These are phyloP conservation scores for Apiotrichum sp. DNA, from an alignment of 1,284 basidiomycete genomes.

Conservation along the genomic window DNA sequence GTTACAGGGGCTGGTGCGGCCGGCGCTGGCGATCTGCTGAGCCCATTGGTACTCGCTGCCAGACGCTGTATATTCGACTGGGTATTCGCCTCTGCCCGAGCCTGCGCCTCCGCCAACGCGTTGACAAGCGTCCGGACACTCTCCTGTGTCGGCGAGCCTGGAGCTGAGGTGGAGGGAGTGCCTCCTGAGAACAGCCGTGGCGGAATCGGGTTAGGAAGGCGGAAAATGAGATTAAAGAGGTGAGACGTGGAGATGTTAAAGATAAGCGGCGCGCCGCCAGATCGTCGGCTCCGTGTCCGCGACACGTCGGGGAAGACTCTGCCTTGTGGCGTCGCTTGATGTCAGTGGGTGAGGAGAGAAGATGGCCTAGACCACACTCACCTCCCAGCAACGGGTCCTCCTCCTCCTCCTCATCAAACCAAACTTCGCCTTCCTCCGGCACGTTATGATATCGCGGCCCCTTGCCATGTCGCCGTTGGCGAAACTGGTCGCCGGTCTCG, in stretches of 20 bases:
- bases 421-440: conserved; percentile 17
- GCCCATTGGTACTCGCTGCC: too few species aligned
- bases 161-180: conserved; percentile 26
- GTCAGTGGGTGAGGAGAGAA: neutral
- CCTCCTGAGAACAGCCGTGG: conserved; percentile 28
- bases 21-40: too few species aligned
- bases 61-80: too few species aligned
- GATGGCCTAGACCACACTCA: neutral
- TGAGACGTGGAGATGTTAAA: conserved; percentile 29
- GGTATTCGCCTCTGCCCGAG: neutral
- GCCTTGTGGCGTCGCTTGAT: neutral
- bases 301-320: conserved; percentile 2
- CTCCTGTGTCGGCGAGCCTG: neutral
- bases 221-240: conserved; percentile 26
- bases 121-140: neutral
- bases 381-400: neutral
- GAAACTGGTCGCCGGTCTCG: conserved; percentile 17
- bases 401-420: conserved; percentile 30
- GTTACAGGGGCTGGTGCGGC: too few species aligned
- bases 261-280: conserved; percentile 28
- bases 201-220: conserved; percentile 25
- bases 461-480: conserved; percentile 13
- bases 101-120: conserved; percentile 3
- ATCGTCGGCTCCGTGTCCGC: conserved; percentile 7
- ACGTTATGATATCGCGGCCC: conserved; percentile 19